Evolutionary conservation across 139 green algal species (phyloP).

Genomic region (Chlamydomonas sp.): DNA sequence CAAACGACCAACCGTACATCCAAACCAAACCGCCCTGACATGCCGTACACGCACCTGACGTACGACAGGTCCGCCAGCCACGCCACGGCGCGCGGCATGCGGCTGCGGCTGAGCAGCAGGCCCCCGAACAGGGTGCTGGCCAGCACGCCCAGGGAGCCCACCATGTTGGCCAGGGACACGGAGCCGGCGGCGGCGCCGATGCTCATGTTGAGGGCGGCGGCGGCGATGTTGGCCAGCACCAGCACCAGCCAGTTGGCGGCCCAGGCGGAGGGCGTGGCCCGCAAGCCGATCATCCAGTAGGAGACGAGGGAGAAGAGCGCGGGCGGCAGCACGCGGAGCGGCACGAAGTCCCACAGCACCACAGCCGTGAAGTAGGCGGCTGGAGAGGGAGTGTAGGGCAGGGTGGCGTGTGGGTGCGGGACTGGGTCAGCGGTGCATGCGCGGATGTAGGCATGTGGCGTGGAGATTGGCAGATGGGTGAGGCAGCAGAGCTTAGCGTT

Average conservation of each 20-base stretch:
- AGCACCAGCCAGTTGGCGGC: conserved; percentile 53
- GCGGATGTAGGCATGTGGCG: not conserved
- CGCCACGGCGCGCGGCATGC: conserved; percentile 56
- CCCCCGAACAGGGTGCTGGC: conserved; percentile 66
- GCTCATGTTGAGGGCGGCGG: conserved; percentile 65
- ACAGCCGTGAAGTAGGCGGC: conserved; percentile 72
- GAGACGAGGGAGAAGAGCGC: conserved; percentile 65
- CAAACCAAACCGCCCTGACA: not conserved
- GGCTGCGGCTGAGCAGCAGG: conserved; percentile 67
- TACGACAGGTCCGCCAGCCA: conserved; percentile 53
- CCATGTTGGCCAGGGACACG: conserved; percentile 71
- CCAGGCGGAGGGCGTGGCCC: conserved; percentile 33
- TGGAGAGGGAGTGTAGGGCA: not conserved
- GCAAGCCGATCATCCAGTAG: conserved; percentile 76
- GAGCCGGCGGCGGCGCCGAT: conserved; percentile 70
- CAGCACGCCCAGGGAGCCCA: conserved; percentile 66
- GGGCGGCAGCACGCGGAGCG: conserved; percentile 75
- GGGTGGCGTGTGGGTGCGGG: not conserved
- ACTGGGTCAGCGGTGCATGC: not conserved
- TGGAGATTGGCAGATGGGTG: no score
- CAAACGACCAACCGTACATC: not conserved
- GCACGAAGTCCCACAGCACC: conserved; percentile 75
- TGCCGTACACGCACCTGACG: conserved; percentile 41
- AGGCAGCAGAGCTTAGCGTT: no score
- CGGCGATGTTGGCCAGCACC: conserved; percentile 69